Percentiles rank a stretch among this genome's conserved stretches.
Evolutionary conservation across 1,139 yeast genomes (phyloP).

Genomic region (Saccharomyces uvarum): DNA sequence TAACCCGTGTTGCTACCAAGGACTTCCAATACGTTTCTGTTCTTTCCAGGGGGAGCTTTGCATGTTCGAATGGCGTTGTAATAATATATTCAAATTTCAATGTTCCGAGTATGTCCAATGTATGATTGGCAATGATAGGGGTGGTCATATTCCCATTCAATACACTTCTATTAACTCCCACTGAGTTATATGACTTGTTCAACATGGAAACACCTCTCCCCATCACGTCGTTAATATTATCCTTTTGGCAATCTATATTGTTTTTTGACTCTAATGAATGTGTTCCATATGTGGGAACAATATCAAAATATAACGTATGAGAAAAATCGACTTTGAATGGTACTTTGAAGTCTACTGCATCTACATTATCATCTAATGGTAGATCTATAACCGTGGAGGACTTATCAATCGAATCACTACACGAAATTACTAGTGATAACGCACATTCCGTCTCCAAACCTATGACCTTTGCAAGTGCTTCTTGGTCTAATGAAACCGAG

Average conservation of each 20-base stretch:
- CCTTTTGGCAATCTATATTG: background rate
- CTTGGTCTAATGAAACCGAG: constrained; percentile 56
- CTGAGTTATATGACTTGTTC: constrained; percentile 54
- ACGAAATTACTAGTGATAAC: constrained; percentile 63
- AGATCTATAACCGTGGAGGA: constrained; percentile 70
- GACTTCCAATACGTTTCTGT: constrained; percentile 91
- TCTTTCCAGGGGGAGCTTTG: constrained; percentile 48
- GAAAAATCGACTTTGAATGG: constrained; percentile 44
- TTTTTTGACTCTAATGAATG: background rate
- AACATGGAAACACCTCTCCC: constrained; percentile 85
- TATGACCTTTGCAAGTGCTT: background rate
- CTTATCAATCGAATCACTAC: constrained; percentile 45
- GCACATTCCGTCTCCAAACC: constrained; percentile 70
- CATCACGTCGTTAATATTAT: constrained; percentile 38
- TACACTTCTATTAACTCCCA: constrained; percentile 65
- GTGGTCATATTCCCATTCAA: constrained; percentile 58
- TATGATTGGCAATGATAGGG: constrained; percentile 70
- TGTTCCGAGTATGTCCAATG: constrained; percentile 70
- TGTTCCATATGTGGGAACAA: constrained; percentile 71
- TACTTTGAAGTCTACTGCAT: constrained; percentile 72
- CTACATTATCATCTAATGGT: constrained; percentile 81
- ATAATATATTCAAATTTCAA: constrained; percentile 68
- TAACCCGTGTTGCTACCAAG: constrained; percentile 78
- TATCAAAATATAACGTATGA: constrained; percentile 67
- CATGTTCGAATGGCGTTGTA: constrained; percentile 68